phyloP scores from a whole-genome alignment of 768 basidiomycete species.

The Epithele typhae region DNA sequence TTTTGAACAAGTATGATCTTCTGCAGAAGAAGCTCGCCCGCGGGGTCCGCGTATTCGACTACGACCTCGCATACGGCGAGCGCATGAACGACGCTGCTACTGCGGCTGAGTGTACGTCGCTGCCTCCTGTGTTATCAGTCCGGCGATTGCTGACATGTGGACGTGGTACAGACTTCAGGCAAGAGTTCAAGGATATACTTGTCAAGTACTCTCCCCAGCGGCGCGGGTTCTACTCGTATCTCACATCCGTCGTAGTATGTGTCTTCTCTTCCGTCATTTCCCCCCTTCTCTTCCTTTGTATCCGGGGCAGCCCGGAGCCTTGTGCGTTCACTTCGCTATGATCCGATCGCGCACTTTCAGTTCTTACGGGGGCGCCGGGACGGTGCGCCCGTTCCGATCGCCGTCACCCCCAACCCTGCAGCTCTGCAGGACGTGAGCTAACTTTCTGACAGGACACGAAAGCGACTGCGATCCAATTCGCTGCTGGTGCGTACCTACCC shows the following conservation, averaged over 20 bases:
- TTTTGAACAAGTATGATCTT: conserved; percentile 56
- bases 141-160: background rate
- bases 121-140: background rate
- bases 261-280: conserved; percentile 18
- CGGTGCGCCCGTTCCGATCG: too few species aligned
- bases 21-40: conserved; percentile 58
- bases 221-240: conserved; percentile 56
- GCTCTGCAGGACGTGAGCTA: background rate
- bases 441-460: conserved; percentile 49
- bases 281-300: background rate
- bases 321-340: too few species aligned
- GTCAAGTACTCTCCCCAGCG: conserved; percentile 49
- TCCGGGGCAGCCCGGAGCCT: too few species aligned
- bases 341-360: too few species aligned
- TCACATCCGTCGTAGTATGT: conserved; percentile 68
- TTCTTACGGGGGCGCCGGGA: too few species aligned
- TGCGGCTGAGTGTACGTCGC: conserved; percentile 57
- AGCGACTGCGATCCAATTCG: conserved; percentile 55
- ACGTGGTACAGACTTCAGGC: conserved; percentile 47
- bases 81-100: conserved; percentile 61
- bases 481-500: conserved; percentile 48
- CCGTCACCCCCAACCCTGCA: too few species aligned
- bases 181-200: conserved; percentile 65
- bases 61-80: conserved; percentile 63
- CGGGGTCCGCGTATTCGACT: conserved; percentile 52